phyloP scores from a whole-genome alignment of 805 yeast genomes.

The Myxozyma mucilagina region DNA sequence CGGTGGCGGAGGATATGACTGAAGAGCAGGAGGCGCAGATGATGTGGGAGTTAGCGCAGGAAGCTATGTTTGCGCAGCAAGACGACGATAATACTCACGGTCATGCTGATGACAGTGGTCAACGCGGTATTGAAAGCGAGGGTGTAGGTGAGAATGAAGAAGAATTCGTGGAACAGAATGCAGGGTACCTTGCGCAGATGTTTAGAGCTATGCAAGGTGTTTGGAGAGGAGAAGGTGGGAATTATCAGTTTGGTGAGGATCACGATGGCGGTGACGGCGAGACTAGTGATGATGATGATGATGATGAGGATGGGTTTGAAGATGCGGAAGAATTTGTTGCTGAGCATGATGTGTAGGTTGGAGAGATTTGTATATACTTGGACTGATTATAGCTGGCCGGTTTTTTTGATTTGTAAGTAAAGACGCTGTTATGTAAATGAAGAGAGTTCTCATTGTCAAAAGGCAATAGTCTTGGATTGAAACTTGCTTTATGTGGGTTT shows the following conservation, averaged over 20 bases:
- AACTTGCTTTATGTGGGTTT: too few species aligned
- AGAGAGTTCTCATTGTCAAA: too few species aligned
- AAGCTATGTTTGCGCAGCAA: neutral
- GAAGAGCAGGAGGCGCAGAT: constrained; percentile 10
- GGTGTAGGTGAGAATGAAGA: neutral
- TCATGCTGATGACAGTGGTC: neutral
- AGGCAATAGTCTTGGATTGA: too few species aligned
- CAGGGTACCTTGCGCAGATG: neutral
- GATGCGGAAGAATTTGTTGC: neutral
- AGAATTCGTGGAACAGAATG: neutral
- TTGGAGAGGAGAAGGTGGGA: neutral
- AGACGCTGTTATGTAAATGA: too few species aligned
- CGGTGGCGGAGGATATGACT: constrained; percentile 1
- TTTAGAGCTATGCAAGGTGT: neutral
- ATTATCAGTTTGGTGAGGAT: neutral
- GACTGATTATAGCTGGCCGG: neutral
- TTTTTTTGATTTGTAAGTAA: too few species aligned
- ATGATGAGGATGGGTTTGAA: neutral
- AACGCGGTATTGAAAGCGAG: neutral
- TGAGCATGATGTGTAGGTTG: neutral
- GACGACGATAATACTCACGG: neutral
- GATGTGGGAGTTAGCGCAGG: constrained; percentile 12
- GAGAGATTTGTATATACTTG: neutral
- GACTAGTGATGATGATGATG: constrained; percentile 1
- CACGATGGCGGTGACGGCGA: neutral